Base-by-base conservation (phyloP, 2,329 filamentous ascomycete genomes). In the Penicillium sp. region DNA sequence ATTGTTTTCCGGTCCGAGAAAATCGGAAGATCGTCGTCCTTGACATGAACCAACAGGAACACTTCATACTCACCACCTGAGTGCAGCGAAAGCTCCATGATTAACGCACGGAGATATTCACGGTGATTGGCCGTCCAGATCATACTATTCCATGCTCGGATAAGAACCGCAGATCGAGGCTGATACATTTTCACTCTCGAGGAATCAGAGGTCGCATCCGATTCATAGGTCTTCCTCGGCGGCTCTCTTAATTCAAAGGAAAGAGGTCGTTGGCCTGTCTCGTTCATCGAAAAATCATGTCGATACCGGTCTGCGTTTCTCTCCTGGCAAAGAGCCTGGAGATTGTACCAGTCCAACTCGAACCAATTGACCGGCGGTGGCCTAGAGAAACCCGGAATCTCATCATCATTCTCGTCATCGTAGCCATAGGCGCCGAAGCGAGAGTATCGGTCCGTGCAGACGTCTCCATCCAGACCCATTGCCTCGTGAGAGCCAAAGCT, bases 141-240 rank as follows among this genome's bases (percentile, higher is more conserved):
- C 64, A 90, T 96, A 64, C 90, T 89, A 63, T 88, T 86, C 90
- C 91, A 96, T 50, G 89, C 89, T 25, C 93, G 85, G 25, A 97
- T 84, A 1, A 97, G 84, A 6, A 97, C 82, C 3, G 91, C 92
- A 0, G 90, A 93, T 23, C 91, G 66, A 14, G 66, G 44, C 54
- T 68, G 61, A 39, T 58, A 56, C n/a, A n/a, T 49, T 43, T 62
- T 64, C 31, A 50, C n/a, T 7, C 46, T 56, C 13, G 46, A 42
- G 5, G 45, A 45, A 10, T 43, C 8, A 9, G 45, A 14, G 5
- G 1, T 31, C 11, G 4, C 33, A 7, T 55, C 54, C n/a, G 57
- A 35, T 13, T 57, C 47, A n/a, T 23, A 39, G 27, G 25, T 29
- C 47, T 60, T 65, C 4, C 33, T 47, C 23, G 61, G 54, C 4